Evolutionary conservation across 495 filamentous ascomycete genomes (phyloP).

Genomic region (Aspergillus sclerotiicarbonarius): DNA sequence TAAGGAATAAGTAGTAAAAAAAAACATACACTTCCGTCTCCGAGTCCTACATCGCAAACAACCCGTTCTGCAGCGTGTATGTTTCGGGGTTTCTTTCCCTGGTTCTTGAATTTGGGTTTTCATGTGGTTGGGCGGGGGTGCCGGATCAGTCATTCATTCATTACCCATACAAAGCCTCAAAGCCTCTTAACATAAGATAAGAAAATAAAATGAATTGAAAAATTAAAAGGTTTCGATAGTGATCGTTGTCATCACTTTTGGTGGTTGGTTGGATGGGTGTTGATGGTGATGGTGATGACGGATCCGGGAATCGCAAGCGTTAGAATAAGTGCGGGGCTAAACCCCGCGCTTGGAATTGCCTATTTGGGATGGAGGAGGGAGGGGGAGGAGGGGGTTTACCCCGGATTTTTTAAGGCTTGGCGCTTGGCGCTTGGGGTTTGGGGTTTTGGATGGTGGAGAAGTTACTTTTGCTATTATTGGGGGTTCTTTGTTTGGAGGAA

Average conservation of each 20-base stretch:
- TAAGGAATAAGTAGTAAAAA: background rate
- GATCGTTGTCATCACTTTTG: no score
- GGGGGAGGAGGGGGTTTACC: background rate
- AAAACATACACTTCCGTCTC: slow-evolving; percentile 36
- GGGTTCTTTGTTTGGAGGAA: no score
- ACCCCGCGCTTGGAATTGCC: background rate
- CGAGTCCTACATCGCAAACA: slow-evolving; percentile 44
- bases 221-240: no score
- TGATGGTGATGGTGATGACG: background rate
- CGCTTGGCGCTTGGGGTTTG: no score
- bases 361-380: background rate
- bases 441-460: no score
- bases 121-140: no score
- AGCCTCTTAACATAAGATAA: no score
- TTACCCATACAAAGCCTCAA: no score
- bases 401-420: background rate
- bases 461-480: no score
- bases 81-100: slow-evolving; percentile 9
- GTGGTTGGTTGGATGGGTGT: background rate
- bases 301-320: background rate
- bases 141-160: no score
- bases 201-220: no score
- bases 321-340: background rate
- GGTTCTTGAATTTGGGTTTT: no score
- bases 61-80: slow-evolving; percentile 41